A percentile compares a stretch with the other conserved stretches of the same genome.
phyloP scores from a whole-genome alignment of 495 filamentous ascomycete species.

The Halenospora varia region DNA sequence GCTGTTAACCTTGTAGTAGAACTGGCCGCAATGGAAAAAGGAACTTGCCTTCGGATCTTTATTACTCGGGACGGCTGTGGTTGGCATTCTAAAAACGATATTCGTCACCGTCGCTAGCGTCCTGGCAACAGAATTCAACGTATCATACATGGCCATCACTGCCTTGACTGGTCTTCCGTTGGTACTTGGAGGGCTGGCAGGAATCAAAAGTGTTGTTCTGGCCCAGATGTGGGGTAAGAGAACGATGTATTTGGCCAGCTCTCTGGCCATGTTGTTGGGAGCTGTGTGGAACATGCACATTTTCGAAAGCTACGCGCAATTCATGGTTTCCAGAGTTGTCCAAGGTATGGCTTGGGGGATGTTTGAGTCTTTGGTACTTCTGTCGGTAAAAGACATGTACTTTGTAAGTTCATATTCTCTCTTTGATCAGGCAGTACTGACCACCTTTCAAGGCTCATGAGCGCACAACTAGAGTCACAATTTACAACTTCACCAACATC shows the following conservation, averaged over 20 bases:
- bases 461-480: constrained; percentile 31
- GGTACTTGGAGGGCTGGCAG: constrained; percentile 41
- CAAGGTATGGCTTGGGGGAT: constrained; percentile 51
- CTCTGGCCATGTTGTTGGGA: constrained; percentile 39
- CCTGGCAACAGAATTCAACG: constrained; percentile 33
- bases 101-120: constrained; percentile 42
- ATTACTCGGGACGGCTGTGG: constrained; percentile 35
- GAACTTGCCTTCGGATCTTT: constrained; percentile 40
- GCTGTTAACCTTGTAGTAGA: constrained; percentile 26
- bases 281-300: constrained; percentile 44
- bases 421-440: background rate
- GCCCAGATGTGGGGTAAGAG: constrained; percentile 44
- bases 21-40: constrained; percentile 47
- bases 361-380: constrained; percentile 42
- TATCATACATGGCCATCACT: constrained; percentile 39
- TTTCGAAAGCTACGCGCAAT: constrained; percentile 33
- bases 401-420: constrained; percentile 35
- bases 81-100: constrained; percentile 45
- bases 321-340: constrained; percentile 44
- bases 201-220: constrained; percentile 33
- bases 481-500: constrained; percentile 36
- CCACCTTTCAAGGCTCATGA: constrained; percentile 42
- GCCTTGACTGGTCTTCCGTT: constrained; percentile 46
- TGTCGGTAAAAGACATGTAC: constrained; percentile 46
- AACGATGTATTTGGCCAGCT: constrained; percentile 39